Conservation (phyloP, 768 basidiomycete genomes). For the Hebeloma cylindrosporum region DNA sequence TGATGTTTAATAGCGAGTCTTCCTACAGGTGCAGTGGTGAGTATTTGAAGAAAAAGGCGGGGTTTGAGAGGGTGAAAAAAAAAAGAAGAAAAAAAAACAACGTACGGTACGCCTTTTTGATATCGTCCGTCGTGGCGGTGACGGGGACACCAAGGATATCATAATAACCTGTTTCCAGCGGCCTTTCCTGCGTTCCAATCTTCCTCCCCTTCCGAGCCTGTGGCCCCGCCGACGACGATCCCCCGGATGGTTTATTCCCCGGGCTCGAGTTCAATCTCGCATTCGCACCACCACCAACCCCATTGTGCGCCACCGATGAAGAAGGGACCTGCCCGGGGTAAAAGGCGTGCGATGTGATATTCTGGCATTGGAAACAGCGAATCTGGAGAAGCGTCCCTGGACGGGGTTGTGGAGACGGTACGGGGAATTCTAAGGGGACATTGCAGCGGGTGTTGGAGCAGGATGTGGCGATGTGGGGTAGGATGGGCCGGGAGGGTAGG, state of each 20-base stretch:
- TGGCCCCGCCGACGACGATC: conserved; percentile 12
- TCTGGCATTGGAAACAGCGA: conserved; percentile 68
- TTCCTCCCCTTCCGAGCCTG: conserved; percentile 58
- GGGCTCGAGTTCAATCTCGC: conserved; percentile 4
- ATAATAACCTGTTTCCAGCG: conserved; percentile 89
- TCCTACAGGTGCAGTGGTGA: conserved; percentile 43
- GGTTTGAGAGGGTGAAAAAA: not conserved
- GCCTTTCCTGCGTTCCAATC: conserved; percentile 86
- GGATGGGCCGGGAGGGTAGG: conserved; percentile 63
- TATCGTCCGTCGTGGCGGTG: conserved; percentile 76
- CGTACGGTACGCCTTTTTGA: conserved; percentile 90
- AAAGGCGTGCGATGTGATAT: conserved; percentile 61
- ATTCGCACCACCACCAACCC: conserved; percentile 20
- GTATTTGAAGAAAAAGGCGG: not conserved
- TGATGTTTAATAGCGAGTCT: conserved; percentile 88
- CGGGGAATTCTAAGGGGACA: conserved; percentile 62
- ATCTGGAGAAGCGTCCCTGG: conserved; percentile 57
- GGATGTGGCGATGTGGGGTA: conserved; percentile 63
- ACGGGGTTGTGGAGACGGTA: conserved; percentile 55
- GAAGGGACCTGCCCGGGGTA: conserved; percentile 61
- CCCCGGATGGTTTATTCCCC: conserved; percentile 8
- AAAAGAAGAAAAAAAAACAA: not conserved
- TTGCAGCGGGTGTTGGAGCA: conserved; percentile 56
- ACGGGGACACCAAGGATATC: conserved; percentile 78
- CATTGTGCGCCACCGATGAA: conserved; percentile 13